A percentile compares a stretch with the other conserved stretches of the same genome.
Evolutionary conservation across 2,329 filamentous ascomycete genomes (phyloP).

Genomic region (Diaporthe batatas): DNA sequence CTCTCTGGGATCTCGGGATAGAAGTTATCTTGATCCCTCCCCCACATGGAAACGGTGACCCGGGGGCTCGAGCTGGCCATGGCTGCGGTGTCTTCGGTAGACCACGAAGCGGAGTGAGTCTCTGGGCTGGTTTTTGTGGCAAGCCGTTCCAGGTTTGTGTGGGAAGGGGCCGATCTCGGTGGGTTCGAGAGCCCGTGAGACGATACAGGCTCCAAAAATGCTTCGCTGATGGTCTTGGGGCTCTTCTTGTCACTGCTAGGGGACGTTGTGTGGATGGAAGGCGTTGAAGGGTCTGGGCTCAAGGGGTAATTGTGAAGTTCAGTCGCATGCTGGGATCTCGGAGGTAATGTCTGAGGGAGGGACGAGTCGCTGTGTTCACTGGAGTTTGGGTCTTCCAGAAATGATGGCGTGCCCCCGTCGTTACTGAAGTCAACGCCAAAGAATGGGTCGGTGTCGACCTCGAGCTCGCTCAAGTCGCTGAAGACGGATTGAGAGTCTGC

Average conservation of each 20-base stretch:
- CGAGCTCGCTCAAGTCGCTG: constrained; percentile 61
- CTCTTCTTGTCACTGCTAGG: constrained; percentile 54
- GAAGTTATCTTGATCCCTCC: constrained; percentile 57
- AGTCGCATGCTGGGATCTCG: constrained; percentile 43
- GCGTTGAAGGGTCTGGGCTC: constrained; percentile 64
- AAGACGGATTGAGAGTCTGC: constrained; percentile 62
- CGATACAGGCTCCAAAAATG: constrained; percentile 55
- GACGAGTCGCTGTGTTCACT: constrained; percentile 37
- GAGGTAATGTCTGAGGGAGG: constrained; percentile 14
- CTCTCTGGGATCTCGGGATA: constrained; percentile 53
- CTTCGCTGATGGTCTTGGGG: constrained; percentile 44
- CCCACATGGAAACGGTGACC: constrained; percentile 70
- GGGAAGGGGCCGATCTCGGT: constrained; percentile 52
- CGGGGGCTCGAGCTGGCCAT: constrained; percentile 66
- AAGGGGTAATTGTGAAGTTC: constrained; percentile 56
- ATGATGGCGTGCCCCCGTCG: constrained; percentile 59
- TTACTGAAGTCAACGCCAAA: constrained; percentile 63
- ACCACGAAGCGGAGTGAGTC: constrained; percentile 62
- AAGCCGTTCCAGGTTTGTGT: constrained; percentile 50
- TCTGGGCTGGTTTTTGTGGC: constrained; percentile 63
- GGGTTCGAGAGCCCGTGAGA: constrained; percentile 58
- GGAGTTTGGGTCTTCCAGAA: constrained; percentile 55
- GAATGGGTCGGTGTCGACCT: constrained; percentile 62
- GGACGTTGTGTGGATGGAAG: constrained; percentile 61
- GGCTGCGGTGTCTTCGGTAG: constrained; percentile 64